phyloP scores from a whole-genome alignment of 179 eudicot genomes.

The Patellifolia procumbens region DNA sequence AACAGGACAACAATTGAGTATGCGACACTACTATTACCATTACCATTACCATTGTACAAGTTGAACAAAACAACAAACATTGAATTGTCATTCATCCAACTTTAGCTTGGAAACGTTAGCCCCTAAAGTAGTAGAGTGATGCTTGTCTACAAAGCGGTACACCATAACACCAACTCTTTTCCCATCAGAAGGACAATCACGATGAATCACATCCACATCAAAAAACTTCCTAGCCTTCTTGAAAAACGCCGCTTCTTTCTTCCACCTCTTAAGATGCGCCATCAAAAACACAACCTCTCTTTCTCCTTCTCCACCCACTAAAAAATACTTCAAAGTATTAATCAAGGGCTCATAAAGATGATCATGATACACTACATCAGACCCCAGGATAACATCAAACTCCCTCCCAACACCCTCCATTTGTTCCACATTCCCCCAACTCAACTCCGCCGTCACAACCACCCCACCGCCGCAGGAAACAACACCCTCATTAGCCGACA shows the following conservation, averaged over 20 bases:
- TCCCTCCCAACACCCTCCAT: conserved; percentile 63
- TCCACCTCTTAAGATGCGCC: conserved; percentile 95
- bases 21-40: no score
- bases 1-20: no score
- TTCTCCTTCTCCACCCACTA: conserved; percentile 34
- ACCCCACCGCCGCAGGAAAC: conserved; percentile 43
- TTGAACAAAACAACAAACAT: no score
- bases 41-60: no score
- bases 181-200: conserved; percentile 50
- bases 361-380: conserved; percentile 88
- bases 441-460: conserved; percentile 55
- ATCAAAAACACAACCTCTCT: conserved; percentile 58
- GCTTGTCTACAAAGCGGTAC: conserved; percentile 52
- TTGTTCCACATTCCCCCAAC: conserved; percentile 67
- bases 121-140: background rate
- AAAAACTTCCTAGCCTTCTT: conserved; percentile 73
- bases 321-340: conserved; percentile 54
- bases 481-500: conserved; percentile 37
- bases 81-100: no score
- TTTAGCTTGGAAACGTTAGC: background rate
- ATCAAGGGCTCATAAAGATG: conserved; percentile 66
- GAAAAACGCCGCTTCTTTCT: conserved; percentile 73
- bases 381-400: conserved; percentile 64
- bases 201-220: conserved; percentile 51
- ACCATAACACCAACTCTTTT: conserved; percentile 66